These are phyloP conservation scores for Colletotrichum echinochloae DNA, from an alignment of 2,329 filamentous ascomycete species.

Conservation along the genomic window DNA sequence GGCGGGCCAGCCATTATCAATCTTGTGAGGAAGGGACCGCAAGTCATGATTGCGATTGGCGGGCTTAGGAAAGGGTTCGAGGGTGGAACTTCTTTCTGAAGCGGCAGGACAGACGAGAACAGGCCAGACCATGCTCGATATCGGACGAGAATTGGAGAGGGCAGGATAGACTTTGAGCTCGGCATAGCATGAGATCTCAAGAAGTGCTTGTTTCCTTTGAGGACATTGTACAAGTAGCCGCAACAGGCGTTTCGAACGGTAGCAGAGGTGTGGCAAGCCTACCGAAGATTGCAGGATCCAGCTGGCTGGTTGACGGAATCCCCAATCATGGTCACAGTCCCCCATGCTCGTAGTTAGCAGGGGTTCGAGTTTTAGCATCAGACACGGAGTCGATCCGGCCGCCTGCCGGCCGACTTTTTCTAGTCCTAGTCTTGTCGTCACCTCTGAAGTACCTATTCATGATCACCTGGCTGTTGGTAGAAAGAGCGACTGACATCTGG, in stretches of 20 bases:
- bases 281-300: not conserved
- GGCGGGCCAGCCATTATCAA: not conserved
- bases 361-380: conserved; percentile 8
- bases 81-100: not conserved
- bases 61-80: not conserved
- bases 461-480: not conserved
- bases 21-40: not conserved
- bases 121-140: conserved; percentile 4
- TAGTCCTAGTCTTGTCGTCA: too few relatives aligned
- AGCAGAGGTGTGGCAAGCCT: conserved; percentile 3
- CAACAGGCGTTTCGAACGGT: conserved; percentile 27
- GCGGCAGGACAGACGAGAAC: conserved; percentile 6
- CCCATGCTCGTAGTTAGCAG: conserved; percentile 4
- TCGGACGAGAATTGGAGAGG: conserved; percentile 22
- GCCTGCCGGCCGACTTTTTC: too few relatives aligned
- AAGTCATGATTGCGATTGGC: conserved; percentile 25
- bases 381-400: conserved; percentile 1
- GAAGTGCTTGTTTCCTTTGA: not conserved
- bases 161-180: conserved; percentile 5
- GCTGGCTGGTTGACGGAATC: not conserved
- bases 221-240: conserved; percentile 2
- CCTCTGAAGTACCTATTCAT: too few relatives aligned
- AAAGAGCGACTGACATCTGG: not conserved
- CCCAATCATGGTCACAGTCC: conserved; percentile 9
- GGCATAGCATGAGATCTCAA: conserved; percentile 22